phyloP scores from a whole-genome alignment of 2,329 filamentous ascomycete species.

The Pseudogymnoascus sp. region DNA sequence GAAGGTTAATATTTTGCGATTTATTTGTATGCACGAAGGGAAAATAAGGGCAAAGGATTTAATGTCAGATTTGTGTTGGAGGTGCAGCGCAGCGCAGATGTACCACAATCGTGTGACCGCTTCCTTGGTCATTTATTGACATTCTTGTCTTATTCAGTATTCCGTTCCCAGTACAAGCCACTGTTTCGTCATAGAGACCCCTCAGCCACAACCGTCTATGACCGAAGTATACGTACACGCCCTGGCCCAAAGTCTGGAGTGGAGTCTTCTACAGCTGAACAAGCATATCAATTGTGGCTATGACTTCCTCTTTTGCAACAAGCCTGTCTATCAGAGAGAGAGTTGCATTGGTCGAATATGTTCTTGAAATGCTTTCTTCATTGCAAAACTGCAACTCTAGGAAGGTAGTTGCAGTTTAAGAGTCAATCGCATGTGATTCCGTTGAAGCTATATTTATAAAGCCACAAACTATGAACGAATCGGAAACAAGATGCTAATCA shows the following conservation, averaged over 20 bases:
- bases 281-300: background rate
- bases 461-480: background rate
- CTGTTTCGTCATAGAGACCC: conserved; percentile 2
- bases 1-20: background rate
- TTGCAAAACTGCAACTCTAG: background rate
- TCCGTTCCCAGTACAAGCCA: conserved; percentile 8
- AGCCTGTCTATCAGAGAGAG: background rate
- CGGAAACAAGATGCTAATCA: background rate
- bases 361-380: background rate
- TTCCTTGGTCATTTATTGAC: conserved; percentile 3
- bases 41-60: background rate
- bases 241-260: background rate
- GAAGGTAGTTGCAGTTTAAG: background rate
- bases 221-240: background rate
- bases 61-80: background rate
- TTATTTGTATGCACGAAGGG: background rate
- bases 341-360: background rate
- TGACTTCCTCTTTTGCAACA: background rate
- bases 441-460: background rate
- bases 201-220: background rate
- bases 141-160: conserved; percentile 7
- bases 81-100: background rate
- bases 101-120: background rate
- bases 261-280: background rate
- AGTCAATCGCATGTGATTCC: background rate